These are phyloP conservation scores for Lupinus albus DNA, from an alignment of 306 rosid species.

Conservation along the genomic window DNA sequence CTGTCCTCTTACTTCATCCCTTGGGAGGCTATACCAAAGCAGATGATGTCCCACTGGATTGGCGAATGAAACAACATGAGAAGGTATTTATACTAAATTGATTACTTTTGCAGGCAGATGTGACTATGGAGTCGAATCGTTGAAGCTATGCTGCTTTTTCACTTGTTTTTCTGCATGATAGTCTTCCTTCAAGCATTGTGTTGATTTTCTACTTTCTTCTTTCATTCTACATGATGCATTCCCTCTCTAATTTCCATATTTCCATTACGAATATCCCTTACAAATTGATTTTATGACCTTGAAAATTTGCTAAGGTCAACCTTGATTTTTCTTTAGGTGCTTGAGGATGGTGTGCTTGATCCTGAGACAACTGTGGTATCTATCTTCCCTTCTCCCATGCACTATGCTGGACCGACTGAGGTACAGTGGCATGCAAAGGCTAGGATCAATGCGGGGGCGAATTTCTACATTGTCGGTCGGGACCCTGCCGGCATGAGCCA, in stretches of 20 bases:
- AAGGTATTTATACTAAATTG: slow-evolving; percentile 56
- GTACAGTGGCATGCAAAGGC: slow-evolving; percentile 99
- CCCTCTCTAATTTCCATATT: neutral
- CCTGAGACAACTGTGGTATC: slow-evolving; percentile 98
- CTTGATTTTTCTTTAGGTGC: slow-evolving; percentile 61
- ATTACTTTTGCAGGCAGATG: slow-evolving; percentile 1
- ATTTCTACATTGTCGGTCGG: slow-evolving; percentile 97
- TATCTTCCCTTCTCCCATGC: slow-evolving; percentile 99
- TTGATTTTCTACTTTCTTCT: neutral
- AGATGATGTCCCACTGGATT: slow-evolving; percentile 92
- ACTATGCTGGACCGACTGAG: slow-evolving; percentile 98
- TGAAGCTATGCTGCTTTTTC: slow-evolving; percentile 2
- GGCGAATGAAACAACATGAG: slow-evolving; percentile 99
- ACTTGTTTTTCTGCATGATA: slow-evolving; percentile 18
- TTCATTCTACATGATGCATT: neutral
- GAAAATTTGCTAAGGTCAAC: neutral
- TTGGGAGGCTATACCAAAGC: slow-evolving; percentile 97
- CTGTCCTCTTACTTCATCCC: slow-evolving; percentile 94
- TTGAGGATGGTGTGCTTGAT: slow-evolving; percentile 98
- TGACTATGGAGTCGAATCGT: neutral
- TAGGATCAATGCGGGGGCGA: slow-evolving; percentile 95
- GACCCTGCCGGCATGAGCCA: slow-evolving; percentile 99
- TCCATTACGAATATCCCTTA: neutral
- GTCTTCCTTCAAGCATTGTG: neutral
- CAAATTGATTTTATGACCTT: neutral